phyloP scores from a whole-genome alignment of 192 early-diverging fungal species.

The Entomortierella beljakovae region DNA sequence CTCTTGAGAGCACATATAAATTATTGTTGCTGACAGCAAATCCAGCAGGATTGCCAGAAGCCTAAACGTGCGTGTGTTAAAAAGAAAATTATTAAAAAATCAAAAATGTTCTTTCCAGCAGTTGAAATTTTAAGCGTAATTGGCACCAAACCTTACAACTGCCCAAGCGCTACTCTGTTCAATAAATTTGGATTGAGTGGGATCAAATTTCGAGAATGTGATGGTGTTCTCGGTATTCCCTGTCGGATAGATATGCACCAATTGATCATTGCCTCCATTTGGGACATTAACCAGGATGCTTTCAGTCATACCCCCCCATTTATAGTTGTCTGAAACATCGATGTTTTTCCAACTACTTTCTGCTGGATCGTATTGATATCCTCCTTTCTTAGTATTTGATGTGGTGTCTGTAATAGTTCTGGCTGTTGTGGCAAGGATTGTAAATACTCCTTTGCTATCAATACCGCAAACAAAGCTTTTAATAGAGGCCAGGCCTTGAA shows the following conservation, averaged over 20 bases:
- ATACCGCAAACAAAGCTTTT: slow-evolving; percentile 9
- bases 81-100: background rate
- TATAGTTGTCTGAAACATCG: slow-evolving; percentile 3
- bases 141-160: slow-evolving; percentile 7
- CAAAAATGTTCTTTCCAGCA: background rate
- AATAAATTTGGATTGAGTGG: background rate
- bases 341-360: slow-evolving; percentile 23
- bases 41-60: background rate
- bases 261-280: background rate
- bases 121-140: background rate
- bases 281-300: slow-evolving; percentile 3
- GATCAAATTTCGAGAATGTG: slow-evolving; percentile 3
- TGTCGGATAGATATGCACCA: slow-evolving; percentile 23
- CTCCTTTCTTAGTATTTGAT: background rate
- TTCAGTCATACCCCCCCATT: background rate
- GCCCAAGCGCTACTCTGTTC: slow-evolving; percentile 12
- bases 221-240: background rate
- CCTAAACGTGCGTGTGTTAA: background rate
- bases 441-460: slow-evolving; percentile 27
- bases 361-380: slow-evolving; percentile 15
- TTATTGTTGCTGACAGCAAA: background rate
- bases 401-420: background rate
- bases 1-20: slow-evolving; percentile 3
- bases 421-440: slow-evolving; percentile 5
- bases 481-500: slow-evolving; percentile 2